phyloP scores from a whole-genome alignment of 805 yeast genomes.

The Kuraishia cidri region DNA sequence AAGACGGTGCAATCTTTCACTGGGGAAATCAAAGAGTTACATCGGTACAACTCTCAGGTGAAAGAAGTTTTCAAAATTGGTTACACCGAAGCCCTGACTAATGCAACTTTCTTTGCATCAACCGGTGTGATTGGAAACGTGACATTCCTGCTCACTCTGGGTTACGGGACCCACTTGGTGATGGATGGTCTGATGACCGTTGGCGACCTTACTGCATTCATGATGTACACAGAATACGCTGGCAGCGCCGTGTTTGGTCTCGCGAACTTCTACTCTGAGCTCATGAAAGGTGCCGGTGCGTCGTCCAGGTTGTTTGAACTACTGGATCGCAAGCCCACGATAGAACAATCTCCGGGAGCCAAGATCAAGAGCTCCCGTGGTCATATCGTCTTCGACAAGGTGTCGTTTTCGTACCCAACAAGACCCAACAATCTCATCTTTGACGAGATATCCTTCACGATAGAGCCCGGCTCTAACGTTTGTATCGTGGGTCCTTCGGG shows the following conservation, averaged over 20 bases:
- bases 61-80: slow-evolving; percentile 62
- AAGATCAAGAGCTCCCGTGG: slow-evolving; percentile 35
- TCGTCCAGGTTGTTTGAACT: slow-evolving; percentile 87
- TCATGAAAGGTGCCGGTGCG: slow-evolving; percentile 97
- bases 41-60: slow-evolving; percentile 65
- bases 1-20: slow-evolving; percentile 87
- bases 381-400: slow-evolving; percentile 56
- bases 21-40: slow-evolving; percentile 74
- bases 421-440: slow-evolving; percentile 68
- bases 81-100: slow-evolving; percentile 69
- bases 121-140: slow-evolving; percentile 82
- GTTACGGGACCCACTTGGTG: slow-evolving; percentile 77
- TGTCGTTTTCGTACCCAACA: slow-evolving; percentile 78
- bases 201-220: slow-evolving; percentile 87
- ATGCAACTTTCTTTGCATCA: slow-evolving; percentile 71
- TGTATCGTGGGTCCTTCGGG: slow-evolving; percentile 97
- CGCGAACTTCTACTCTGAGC: slow-evolving; percentile 84
- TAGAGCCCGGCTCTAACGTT: slow-evolving; percentile 77
- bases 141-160: slow-evolving; percentile 66
- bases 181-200: slow-evolving; percentile 63
- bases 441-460: slow-evolving; percentile 48
- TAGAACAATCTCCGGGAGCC: slow-evolving; percentile 57
- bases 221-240: slow-evolving; percentile 93
- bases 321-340: slow-evolving; percentile 70
- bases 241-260: slow-evolving; percentile 89